These are phyloP conservation scores for Simmondsia chinensis DNA, from an alignment of 148 eudicot genomes.

Conservation along the genomic window DNA sequence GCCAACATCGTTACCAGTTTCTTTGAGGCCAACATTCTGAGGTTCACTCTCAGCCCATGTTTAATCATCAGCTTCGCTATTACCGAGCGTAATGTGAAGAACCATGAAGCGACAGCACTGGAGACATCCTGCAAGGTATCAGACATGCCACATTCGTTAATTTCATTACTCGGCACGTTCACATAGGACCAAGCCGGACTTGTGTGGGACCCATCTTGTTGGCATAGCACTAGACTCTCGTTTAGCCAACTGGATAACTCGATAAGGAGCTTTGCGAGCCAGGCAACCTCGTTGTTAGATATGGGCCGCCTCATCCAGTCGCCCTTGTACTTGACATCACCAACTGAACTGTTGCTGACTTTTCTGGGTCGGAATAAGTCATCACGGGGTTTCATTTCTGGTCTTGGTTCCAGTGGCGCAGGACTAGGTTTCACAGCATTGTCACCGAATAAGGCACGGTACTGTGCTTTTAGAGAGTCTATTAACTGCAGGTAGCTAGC, in stretches of 20 bases:
- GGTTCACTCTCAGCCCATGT: constrained; percentile 70
- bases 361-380: constrained; percentile 74
- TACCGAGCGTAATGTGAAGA: constrained; percentile 20
- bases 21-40: constrained; percentile 83
- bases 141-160: constrained; percentile 29
- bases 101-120: constrained; percentile 26
- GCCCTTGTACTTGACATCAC: constrained; percentile 64
- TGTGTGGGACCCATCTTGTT: constrained; percentile 11
- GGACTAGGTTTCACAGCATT: constrained; percentile 23
- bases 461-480: constrained; percentile 43
- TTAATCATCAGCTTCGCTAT: constrained; percentile 45
- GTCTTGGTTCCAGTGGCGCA: constrained; percentile 23
- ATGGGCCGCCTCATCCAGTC: constrained; percentile 92
- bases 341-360: constrained; percentile 21
- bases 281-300: constrained; percentile 75
- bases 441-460: constrained; percentile 52
- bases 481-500: constrained; percentile 40
- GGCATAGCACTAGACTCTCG: constrained; percentile 50
- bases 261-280: constrained; percentile 78
- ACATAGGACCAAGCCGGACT: constrained; percentile 37
- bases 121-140: constrained; percentile 38
- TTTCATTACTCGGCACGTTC: constrained; percentile 33
- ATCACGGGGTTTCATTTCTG: constrained; percentile 34
- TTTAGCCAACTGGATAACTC: constrained; percentile 57
- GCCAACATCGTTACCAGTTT: constrained; percentile 48